Evolutionary conservation across 306 rosid species (phyloP).

Genomic region (Comarum palustre): DNA sequence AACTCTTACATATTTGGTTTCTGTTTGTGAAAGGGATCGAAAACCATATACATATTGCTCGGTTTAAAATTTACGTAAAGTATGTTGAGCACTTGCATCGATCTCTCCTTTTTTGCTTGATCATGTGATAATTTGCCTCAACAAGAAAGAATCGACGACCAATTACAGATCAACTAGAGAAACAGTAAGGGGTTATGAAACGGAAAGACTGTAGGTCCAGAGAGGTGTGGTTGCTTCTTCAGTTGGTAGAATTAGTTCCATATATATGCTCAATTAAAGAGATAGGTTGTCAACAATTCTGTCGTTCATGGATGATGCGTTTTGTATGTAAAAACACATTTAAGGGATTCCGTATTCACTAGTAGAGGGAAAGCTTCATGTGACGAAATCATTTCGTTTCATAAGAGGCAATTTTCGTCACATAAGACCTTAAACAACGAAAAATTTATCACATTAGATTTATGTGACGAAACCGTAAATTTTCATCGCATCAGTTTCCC

Average conservation of each 20-base stretch:
- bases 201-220: not conserved
- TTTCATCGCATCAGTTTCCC: too few species aligned
- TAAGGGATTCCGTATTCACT: too few species aligned
- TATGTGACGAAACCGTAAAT: too few species aligned
- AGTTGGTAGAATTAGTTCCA: not conserved
- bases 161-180: not conserved
- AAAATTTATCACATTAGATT: too few species aligned
- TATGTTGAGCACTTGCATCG: not conserved
- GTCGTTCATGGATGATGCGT: too few species aligned
- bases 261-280: too few species aligned
- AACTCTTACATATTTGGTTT: not conserved
- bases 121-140: not conserved
- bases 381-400: too few species aligned
- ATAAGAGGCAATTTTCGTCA: too few species aligned
- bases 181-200: not conserved
- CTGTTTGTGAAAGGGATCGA: not conserved
- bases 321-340: too few species aligned
- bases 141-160: not conserved
- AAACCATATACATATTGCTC: not conserved
- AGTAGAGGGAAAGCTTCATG: too few species aligned
- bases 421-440: too few species aligned
- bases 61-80: not conserved
- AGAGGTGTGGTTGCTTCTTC: not conserved
- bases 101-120: not conserved
- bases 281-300: too few species aligned